Conservation (phyloP, 176 grass and related monocot species). For the Zizania latifolia region DNA sequence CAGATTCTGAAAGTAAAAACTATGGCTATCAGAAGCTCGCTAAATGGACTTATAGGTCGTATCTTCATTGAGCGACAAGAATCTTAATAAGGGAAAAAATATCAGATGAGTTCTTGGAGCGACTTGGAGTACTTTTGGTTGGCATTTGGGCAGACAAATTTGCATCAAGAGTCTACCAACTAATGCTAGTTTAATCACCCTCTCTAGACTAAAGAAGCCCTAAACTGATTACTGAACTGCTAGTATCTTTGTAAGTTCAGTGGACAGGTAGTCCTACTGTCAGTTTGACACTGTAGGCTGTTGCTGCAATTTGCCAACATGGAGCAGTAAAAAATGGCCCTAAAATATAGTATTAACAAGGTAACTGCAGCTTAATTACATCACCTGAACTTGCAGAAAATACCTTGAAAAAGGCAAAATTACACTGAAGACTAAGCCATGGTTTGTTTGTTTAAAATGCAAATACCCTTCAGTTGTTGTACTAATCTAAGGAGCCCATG, state of each 20-base stretch:
- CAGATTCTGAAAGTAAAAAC: no score
- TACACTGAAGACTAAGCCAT: not conserved
- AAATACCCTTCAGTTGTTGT: not conserved
- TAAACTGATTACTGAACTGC: not conserved
- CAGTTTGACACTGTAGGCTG: not conserved
- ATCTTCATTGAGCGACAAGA: not conserved
- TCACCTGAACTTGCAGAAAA: not conserved
- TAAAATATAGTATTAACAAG: not conserved
- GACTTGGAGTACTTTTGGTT: conserved; percentile 8
- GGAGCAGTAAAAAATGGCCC: not conserved
- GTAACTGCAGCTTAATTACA: not conserved
- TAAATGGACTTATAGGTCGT: not conserved
- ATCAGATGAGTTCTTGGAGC: not conserved
- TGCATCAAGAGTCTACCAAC: not conserved
- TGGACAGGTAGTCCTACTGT: not conserved
- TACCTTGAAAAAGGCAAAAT: not conserved
- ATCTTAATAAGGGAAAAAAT: not conserved
- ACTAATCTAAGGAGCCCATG: not conserved
- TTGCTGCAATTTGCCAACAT: not conserved
- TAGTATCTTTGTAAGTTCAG: not conserved
- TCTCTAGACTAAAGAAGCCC: not conserved
- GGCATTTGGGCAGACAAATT: not conserved
- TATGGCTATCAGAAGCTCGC: no score
- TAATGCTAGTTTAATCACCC: not conserved
- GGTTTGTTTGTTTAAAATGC: no score